phyloP scores from a whole-genome alignment of 768 basidiomycete genomes.

The Naganishia onofrii region DNA sequence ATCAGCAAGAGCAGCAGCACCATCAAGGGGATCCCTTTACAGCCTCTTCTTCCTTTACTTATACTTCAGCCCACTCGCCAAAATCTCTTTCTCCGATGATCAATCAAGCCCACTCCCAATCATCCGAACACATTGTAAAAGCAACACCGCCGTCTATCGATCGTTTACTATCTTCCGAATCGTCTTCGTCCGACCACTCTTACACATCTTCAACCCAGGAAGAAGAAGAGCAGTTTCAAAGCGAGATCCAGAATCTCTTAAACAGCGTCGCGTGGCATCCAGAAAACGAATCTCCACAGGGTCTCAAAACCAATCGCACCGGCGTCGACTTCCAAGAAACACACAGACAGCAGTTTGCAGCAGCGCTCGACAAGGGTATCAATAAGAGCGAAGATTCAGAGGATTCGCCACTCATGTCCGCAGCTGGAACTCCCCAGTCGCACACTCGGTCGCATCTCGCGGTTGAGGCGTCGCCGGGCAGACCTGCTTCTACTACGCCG shows the following conservation, averaged over 20 bases:
- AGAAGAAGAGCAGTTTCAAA: constrained; percentile 18
- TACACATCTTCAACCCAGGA: constrained; percentile 5
- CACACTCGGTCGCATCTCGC: constrained; percentile 11
- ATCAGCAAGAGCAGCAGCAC: constrained; percentile 1
- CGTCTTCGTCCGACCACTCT: constrained; percentile 1
- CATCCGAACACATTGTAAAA: constrained; percentile 2
- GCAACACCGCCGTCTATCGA: not conserved
- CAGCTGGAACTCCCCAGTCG: constrained; percentile 19
- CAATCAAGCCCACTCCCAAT: not conserved
- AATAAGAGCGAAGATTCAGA: constrained; percentile 1
- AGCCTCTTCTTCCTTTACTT: constrained; percentile 22
- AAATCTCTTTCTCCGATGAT: not conserved
- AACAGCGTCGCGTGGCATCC: constrained; percentile 8
- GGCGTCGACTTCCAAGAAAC: not conserved
- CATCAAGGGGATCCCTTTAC: constrained; percentile 26
- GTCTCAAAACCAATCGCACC: not conserved
- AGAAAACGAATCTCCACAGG: not conserved
- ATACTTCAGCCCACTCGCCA: not conserved
- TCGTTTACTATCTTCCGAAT: not conserved
- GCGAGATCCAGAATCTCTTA: not conserved
- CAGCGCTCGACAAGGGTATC: not conserved
- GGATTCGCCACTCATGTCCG: not conserved
- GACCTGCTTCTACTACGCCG: constrained; percentile 12
- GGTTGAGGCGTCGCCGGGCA: not conserved
- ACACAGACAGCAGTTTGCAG: not conserved